phyloP scores from a whole-genome alignment of 2,329 filamentous ascomycete species.

The Sclerotinia sclerotiorum region DNA sequence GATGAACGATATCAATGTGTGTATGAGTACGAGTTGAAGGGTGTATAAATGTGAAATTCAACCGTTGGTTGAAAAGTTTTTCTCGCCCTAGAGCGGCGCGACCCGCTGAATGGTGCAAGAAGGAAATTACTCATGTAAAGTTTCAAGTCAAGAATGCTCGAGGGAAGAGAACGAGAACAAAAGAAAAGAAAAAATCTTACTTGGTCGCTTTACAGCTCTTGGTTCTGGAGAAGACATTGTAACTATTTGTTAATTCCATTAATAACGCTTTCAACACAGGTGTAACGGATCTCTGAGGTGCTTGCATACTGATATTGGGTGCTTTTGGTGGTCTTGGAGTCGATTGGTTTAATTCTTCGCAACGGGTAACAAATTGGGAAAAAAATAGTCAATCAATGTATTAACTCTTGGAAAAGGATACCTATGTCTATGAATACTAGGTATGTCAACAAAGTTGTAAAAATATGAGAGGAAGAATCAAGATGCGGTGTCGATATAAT shows the following conservation, averaged over 20 bases:
- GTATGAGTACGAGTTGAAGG: slow-evolving; percentile 4
- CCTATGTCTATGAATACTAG: not conserved
- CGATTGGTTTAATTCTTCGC: not conserved
- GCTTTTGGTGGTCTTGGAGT: not conserved
- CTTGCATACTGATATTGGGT: slow-evolving; percentile 9
- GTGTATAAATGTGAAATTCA: not conserved
- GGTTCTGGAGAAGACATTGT: slow-evolving; percentile 34
- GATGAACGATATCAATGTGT: slow-evolving; percentile 18
- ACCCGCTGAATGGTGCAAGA: slow-evolving; percentile 7
- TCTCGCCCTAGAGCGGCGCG: slow-evolving; percentile 12
- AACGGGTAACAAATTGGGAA: not conserved
- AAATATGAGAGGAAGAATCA: not conserved
- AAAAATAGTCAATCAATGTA: not conserved
- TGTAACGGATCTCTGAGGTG: not conserved
- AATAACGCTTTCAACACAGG: slow-evolving; percentile 3
- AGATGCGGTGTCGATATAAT: not conserved
- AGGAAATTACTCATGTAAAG: not conserved
- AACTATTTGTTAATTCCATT: slow-evolving; percentile 24
- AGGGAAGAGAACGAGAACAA: not conserved
- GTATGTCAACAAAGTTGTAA: not conserved
- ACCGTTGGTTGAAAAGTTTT: slow-evolving; percentile 5
- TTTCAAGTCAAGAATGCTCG: not conserved
- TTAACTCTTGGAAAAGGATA: not conserved
- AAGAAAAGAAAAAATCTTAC: slow-evolving; percentile 32
- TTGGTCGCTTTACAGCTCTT: slow-evolving; percentile 37